Evolutionary conservation across 305 asterid genomes (phyloP).

Genomic region (Petunia hybrid): DNA sequence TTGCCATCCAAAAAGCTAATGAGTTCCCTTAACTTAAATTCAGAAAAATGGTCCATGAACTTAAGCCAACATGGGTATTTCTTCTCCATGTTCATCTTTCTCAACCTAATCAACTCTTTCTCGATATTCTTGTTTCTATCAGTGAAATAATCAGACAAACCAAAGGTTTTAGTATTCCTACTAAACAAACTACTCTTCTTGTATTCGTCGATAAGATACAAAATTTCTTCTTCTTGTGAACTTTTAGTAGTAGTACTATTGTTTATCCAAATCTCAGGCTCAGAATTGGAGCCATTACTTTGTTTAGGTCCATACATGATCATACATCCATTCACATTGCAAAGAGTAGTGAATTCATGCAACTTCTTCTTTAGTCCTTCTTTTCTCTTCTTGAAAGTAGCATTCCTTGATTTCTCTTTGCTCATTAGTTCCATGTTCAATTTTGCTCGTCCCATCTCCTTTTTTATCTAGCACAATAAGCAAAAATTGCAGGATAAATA

Average conservation of each 20-base stretch:
- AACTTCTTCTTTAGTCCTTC: conserved; percentile 59
- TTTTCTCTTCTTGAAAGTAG: conserved; percentile 67
- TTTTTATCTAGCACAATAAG: background rate
- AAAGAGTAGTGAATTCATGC: conserved; percentile 65
- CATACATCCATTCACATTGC: conserved; percentile 67
- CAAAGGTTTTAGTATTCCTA: conserved; percentile 41
- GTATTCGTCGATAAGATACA: conserved; percentile 50
- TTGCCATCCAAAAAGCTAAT: conserved; percentile 41
- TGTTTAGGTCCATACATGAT: conserved; percentile 57
- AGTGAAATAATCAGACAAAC: conserved; percentile 53
- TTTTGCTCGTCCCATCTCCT: conserved; percentile 67
- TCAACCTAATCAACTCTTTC: conserved; percentile 55
- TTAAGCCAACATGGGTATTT: conserved; percentile 56
- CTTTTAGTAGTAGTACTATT: background rate
- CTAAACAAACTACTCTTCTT: conserved; percentile 48
- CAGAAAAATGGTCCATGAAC: conserved; percentile 33
- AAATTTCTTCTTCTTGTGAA: conserved; percentile 32
- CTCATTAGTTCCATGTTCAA: conserved; percentile 60
- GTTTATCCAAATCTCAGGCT: conserved; percentile 64
- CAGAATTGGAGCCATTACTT: conserved; percentile 20
- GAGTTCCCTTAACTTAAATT: conserved; percentile 47
- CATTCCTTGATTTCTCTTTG: conserved; percentile 53
- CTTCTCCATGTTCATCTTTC: conserved; percentile 52
- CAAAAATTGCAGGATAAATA: background rate
- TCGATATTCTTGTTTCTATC: conserved; percentile 55